Base-by-base conservation (phyloP, 495 filamentous ascomycete genomes). In the Talaromyces thailandensis region DNA sequence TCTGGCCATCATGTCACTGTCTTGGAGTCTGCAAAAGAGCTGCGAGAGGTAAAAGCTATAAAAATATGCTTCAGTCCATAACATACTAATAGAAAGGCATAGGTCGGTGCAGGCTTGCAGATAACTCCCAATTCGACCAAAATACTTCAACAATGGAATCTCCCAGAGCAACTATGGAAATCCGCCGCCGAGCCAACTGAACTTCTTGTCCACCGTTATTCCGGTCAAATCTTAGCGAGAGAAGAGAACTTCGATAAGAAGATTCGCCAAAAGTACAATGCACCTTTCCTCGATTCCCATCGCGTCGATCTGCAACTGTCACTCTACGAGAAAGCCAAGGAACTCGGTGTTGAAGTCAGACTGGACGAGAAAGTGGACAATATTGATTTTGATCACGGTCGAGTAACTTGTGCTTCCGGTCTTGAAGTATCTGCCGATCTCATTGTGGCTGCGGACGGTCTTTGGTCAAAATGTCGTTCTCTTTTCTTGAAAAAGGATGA, bases 1-100 rank as follows among this genome's bases (percentile, higher is more conserved):
- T 74, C 82, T 7, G 87, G 86, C 16, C 88, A 90, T 71, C 64
- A 69, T 11, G 85, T 90, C 18, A 67, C 71, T 1, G 76, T 91
- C 12, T 76, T 90, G 56, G 88, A 91, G 68, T 74, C 80, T 57
- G 84, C 85, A n/a, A 70, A 74, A 52, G 78, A 81, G 29, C 76
- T 88, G 4, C 35, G 35, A 40, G 35, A 40, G 35, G 35, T 40
- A 40, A 40, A 16, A 40, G 35, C 2, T 40, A 14, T 4, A 40
- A 0, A 40, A 40, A 0, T 12, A 5, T 40, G 4, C 16, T 14
- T 40, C 12, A 40, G 28, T 16, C 14, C 6, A 40, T n/a, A 4
- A 3, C 3, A 40, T 4, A 40, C 35, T 40, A 16, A 40, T 14
- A 40, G 12, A 16, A 8, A 37, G n/a, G 80, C 77, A 29, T 84